These are phyloP conservation scores for Saccharum officinarum DNA, from an alignment of 176 grass and related monocot species.

Conservation along the genomic window DNA sequence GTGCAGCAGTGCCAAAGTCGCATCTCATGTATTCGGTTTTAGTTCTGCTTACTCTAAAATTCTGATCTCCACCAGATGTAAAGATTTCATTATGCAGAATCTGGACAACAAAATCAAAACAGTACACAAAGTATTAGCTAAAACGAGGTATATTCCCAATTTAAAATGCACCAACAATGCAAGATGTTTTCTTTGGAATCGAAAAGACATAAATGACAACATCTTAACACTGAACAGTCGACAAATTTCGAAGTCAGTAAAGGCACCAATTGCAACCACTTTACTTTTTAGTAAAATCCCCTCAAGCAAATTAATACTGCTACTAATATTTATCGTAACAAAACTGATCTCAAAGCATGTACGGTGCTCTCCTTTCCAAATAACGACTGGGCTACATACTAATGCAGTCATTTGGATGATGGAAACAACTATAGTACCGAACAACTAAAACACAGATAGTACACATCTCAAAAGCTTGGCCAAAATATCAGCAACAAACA, in stretches of 20 bases:
- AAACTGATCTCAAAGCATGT: neutral
- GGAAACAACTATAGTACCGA: neutral
- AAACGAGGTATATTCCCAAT: neutral
- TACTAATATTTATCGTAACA: neutral
- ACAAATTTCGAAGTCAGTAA: neutral
- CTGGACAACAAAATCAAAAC: slow-evolving; percentile 4
- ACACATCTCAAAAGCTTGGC: neutral
- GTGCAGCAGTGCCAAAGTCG: too few relatives aligned
- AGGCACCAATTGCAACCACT: neutral
- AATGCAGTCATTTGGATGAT: neutral
- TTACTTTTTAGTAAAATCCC: neutral
- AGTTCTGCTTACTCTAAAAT: too few relatives aligned
- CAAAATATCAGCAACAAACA: neutral
- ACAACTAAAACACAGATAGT: neutral
- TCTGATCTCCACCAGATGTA: slow-evolving; percentile 21
- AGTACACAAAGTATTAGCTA: neutral
- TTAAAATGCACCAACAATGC: neutral
- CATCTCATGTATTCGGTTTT: too few relatives aligned
- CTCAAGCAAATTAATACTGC: neutral
- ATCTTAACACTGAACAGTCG: neutral
- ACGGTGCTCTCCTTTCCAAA: neutral
- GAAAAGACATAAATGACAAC: neutral
- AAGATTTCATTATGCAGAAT: slow-evolving; percentile 27
- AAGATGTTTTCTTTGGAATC: neutral
- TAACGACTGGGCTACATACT: neutral